Evolutionary conservation across 495 filamentous ascomycete genomes (phyloP), one percentile per base, ranked within the genome.

Genomic region (Penicillium crystallinum): DNA sequence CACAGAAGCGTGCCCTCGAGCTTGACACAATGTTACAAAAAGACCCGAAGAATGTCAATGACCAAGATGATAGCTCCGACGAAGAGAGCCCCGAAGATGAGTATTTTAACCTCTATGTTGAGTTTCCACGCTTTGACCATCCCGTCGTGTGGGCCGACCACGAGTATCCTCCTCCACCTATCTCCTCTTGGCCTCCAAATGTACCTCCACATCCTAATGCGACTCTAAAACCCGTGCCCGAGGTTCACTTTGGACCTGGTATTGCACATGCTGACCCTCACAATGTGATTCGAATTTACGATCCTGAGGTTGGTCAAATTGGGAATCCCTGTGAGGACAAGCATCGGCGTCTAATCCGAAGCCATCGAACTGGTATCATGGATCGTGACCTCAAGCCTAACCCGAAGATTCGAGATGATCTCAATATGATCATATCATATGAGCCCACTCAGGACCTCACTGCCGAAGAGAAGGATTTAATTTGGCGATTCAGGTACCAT

Each of bases 291-390:
- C 75, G 81, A 37, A 90, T 97, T 0, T 99, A 97, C 62, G 93
- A 99, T 58, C 91, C 95, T 0, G 93, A 99, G 66, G 84, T 95
- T 47, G 89, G 89, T 1, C 82, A 85, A 5, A 80, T 79, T 41
- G 91, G 95, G 40, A 99, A 99, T 66, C 93, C 92, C 15, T 91
- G 89, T 14, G 93, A 99, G 71, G 91, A 83, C 71, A 97, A 97
- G 66, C 95, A 99, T 60, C 83, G 93, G 17, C 77, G 91, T 42
- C 81, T 99, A 31, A 88, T 97, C 43, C 83, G 93, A 56, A 93
- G 89, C 60, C 89, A 96, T 63, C 83, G 93, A n/a, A 95, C 91
- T 46, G 91, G 91, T 12, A 86, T 91, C 30, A 72, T 97, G 57
- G 93, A 97, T 65, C 84, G 92, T 37, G 93, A 99, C 59, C 70